Evolutionary conservation across 176 grass and related monocot species (phyloP), one percentile per base, ranked within the genome.

Genomic region (Aegilops longissima): DNA sequence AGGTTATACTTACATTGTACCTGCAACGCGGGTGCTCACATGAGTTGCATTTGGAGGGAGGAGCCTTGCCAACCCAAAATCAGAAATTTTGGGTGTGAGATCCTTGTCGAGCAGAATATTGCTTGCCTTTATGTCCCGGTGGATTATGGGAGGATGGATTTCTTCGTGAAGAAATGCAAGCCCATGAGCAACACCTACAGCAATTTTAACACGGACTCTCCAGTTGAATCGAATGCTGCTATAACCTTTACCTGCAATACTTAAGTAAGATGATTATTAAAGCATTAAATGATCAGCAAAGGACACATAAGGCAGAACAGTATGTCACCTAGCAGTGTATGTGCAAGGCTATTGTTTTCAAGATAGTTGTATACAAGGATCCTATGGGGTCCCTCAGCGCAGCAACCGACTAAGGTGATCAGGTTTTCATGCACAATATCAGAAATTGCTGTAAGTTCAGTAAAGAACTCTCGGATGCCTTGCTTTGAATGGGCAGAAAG

Each of bases 111-210:
- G 91, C 61, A 97, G 91, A 89, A 97, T 93, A 70, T 95, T 97
- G 81, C 95, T 91, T 36, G 95, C 95, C 76, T 97, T 97, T 84
- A 97, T 97, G 77, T 97, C 95, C n/a, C 93, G 84, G 77, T 97
- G 95, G 70, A 97, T 92, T 82, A 97, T 90, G 58, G 66, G 89
- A 21, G 93, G 91, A 3, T 4, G 76, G 16, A 90, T 81, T 89
- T 92, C 93, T 34, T 97, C 93, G 35, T 97, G 95, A 82, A 97
- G 95, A 83, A 90, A 95, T 61, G 80, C 85, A 82, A 97, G 93
- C 3, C 95, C 93, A 71, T 67, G 90, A 59, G 95, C 93, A 86
- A 95, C 66, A 76, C 95, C 95, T 78, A 90, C n/a, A 56, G 70
- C 74, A 73, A 97, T 90, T 81, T 97, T 97, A 5, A 91, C 85